Conservation (phyloP, 2,329 filamentous ascomycete genomes). For the Neopestalotiopsis clavispora region DNA sequence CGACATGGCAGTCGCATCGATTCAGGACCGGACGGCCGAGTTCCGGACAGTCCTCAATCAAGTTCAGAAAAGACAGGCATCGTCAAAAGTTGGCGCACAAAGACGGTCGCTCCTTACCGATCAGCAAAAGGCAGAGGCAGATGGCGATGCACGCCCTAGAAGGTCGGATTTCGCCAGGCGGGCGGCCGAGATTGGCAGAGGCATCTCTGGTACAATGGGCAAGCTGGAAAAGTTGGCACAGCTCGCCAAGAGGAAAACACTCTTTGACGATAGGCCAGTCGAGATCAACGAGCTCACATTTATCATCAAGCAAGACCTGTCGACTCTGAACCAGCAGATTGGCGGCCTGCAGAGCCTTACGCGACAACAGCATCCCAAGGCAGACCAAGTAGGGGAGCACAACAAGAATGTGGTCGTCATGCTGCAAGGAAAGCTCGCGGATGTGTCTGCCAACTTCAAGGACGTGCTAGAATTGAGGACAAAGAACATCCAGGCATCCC, state of each 20-base stretch:
- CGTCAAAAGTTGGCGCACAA: slow-evolving; percentile 78
- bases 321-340: slow-evolving; percentile 83
- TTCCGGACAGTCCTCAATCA: slow-evolving; percentile 91
- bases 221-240: slow-evolving; percentile 94
- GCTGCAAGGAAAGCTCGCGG: slow-evolving; percentile 87
- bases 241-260: slow-evolving; percentile 91
- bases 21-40: slow-evolving; percentile 95
- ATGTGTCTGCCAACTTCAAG: slow-evolving; percentile 95
- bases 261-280: slow-evolving; percentile 95
- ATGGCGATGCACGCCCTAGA: slow-evolving; percentile 57
- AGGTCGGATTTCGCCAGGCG: slow-evolving; percentile 92
- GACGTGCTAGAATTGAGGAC: slow-evolving; percentile 95
- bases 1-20: slow-evolving; percentile 71
- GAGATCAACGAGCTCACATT: slow-evolving; percentile 98
- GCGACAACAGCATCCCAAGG: slow-evolving; percentile 74
- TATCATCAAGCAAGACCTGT: slow-evolving; percentile 96
- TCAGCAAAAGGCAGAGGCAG: slow-evolving; percentile 69
- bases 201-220: slow-evolving; percentile 90
- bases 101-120: slow-evolving; percentile 80
- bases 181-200: slow-evolving; percentile 89
- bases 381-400: slow-evolving; percentile 88
- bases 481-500: slow-evolving; percentile 95
- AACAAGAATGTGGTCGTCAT: slow-evolving; percentile 97
- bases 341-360: slow-evolving; percentile 79
- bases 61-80: slow-evolving; percentile 78